Evolutionary conservation across 2,329 filamentous ascomycete species (phyloP).

Genomic region (Hypoxylon rubiginosum): DNA sequence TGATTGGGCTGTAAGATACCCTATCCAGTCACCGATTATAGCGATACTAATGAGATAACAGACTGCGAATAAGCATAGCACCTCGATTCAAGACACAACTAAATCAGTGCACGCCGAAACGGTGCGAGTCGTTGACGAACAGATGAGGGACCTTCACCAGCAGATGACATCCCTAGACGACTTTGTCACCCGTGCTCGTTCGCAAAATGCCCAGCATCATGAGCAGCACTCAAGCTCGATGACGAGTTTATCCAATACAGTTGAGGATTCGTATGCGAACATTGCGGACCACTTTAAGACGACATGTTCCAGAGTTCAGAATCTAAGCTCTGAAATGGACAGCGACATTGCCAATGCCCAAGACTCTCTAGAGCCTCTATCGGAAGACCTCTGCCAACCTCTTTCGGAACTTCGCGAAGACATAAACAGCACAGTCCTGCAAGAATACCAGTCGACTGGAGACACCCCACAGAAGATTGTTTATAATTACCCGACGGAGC

Average conservation of each 20-base stretch:
- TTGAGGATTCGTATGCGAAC: constrained; percentile 79
- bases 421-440: constrained; percentile 74
- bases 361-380: constrained; percentile 72
- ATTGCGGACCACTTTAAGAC: constrained; percentile 78
- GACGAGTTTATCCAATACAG: constrained; percentile 73
- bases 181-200: constrained; percentile 85
- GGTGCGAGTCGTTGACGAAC: constrained; percentile 87
- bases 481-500: constrained; percentile 83
- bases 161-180: constrained; percentile 93
- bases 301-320: constrained; percentile 75
- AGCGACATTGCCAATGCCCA: constrained; percentile 70
- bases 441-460: constrained; percentile 88
- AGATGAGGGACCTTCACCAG: constrained; percentile 86
- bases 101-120: constrained; percentile 92
- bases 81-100: constrained; percentile 85
- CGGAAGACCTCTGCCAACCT: constrained; percentile 73
- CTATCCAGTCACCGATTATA: constrained; percentile 52
- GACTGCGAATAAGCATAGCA: constrained; percentile 82
- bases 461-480: constrained; percentile 84
- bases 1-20: constrained; percentile 81
- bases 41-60: constrained; percentile 54
- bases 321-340: constrained; percentile 77
- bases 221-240: constrained; percentile 76
- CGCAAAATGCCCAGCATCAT: constrained; percentile 84
- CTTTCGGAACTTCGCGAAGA: constrained; percentile 78